These are phyloP conservation scores for Termitomyces bulborhizus DNA, from an alignment of 768 basidiomycete species.

Conservation along the genomic window DNA sequence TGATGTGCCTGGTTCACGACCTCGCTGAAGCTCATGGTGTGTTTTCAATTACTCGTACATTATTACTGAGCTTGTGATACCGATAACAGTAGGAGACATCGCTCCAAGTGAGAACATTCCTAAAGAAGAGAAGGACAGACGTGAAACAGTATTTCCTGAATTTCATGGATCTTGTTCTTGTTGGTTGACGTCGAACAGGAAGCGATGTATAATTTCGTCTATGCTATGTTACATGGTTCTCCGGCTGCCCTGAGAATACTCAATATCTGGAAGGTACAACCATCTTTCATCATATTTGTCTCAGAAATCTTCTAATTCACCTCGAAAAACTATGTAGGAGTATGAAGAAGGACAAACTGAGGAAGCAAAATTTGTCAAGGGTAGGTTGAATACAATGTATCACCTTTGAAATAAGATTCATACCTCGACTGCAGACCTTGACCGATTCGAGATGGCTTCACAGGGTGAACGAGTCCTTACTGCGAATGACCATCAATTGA, in stretches of 20 bases:
- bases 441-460: constrained; percentile 82
- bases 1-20: constrained; percentile 92
- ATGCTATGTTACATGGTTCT: constrained; percentile 81
- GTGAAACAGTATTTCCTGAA: constrained; percentile 51
- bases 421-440: constrained; percentile 56
- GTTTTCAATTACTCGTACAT: background rate
- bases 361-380: constrained; percentile 87
- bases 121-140: constrained; percentile 69
- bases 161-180: background rate
- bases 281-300: background rate
- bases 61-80: background rate
- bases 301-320: background rate
- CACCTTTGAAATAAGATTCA: background rate
- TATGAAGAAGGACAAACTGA: constrained; percentile 70
- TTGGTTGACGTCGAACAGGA: constrained; percentile 35
- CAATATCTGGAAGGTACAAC: constrained; percentile 60
- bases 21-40: constrained; percentile 91
- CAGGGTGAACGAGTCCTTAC: constrained; percentile 44
- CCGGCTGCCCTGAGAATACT: constrained; percentile 64
- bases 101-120: constrained; percentile 83
- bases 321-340: constrained; percentile 41
- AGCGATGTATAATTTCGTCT: constrained; percentile 86
- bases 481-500: background rate
- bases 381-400: constrained; percentile 21
- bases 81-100: constrained; percentile 78